Evolutionary conservation across 163 green algal species (phyloP).

Genomic region (Chlorella variabilis): DNA sequence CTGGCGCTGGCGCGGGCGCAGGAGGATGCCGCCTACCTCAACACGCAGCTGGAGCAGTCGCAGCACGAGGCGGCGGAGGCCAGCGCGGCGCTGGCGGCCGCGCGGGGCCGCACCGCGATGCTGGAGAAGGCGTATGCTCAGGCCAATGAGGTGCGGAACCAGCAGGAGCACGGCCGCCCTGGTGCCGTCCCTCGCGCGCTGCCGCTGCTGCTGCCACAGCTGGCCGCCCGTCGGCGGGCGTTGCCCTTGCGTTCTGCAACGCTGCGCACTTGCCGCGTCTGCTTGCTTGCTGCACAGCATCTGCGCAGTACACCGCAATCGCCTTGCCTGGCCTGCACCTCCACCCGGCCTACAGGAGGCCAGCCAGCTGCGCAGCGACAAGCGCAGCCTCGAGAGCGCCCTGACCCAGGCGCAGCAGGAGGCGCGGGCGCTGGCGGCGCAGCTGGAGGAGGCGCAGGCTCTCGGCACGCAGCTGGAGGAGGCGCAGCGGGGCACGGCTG

Average conservation of each 20-base stretch:
- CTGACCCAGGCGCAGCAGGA: slow-evolving; percentile 9
- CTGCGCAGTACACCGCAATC: background rate
- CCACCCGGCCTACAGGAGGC: background rate
- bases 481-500: slow-evolving; percentile 3
- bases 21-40: background rate
- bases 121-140: background rate
- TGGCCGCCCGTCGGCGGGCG: too few species aligned
- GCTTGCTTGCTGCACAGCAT: too few species aligned
- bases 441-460: slow-evolving; percentile 5
- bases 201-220: too few species aligned
- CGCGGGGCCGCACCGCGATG: slow-evolving; percentile 13
- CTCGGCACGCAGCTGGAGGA: background rate
- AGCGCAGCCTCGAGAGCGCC: background rate
- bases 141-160: background rate
- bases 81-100: background rate
- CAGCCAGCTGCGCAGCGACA: background rate
- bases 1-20: background rate
- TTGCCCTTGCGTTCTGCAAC: too few species aligned
- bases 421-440: background rate
- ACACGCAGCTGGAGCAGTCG: background rate
- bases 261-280: too few species aligned
- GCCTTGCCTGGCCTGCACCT: background rate
- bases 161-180: too few species aligned
- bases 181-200: too few species aligned
- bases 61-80: background rate